Conservation (phyloP, 306 rosid genomes). For the Cucumis sativus region Cucumber_9930_V3 NC_026658.2:561001-561500, state of each 20-base stretch:
- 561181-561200: background rate
- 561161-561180: background rate
- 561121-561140: background rate
- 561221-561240: background rate
- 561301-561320: no score
- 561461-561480: background rate
- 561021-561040: constrained; percentile 97
- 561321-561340: background rate
- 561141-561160: background rate
- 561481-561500: background rate
- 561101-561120: constrained; percentile 63
- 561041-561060: constrained; percentile 94
- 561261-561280: background rate
- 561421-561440: background rate
- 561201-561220: background rate
- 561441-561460: background rate
- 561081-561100: constrained; percentile 96
- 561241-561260: no score
- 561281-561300: background rate
- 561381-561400: background rate
- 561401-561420: background rate
- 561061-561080: constrained; percentile 81
- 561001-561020: constrained; percentile 94
- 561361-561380: no score
- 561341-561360: background rate